Evolutionary conservation across 202 grass and related monocot species (phyloP), one percentile per base, ranked within the genome.

Genomic region (Brachypodium distachyon): DNA sequence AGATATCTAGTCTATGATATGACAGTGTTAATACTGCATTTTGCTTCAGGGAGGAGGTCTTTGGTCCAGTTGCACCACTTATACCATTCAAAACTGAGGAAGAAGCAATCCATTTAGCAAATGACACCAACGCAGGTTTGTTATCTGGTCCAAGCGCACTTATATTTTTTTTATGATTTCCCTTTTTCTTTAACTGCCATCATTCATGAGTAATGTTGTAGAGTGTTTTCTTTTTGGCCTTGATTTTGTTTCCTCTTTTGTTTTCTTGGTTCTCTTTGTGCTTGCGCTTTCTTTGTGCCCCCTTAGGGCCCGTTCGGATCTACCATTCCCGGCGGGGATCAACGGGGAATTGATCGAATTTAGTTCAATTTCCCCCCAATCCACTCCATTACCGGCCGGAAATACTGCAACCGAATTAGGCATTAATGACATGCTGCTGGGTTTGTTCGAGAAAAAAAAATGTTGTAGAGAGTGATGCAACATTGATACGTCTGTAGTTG

Each of bases 11-110:
- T 60, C 57, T 60, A 60, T 60, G 27, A 59, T 61, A 16, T 61
- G 32, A 61, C 8, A 36, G 33, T 29, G 61, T 12, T 44, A 76
- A 63, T 29, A 65, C 31, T 87, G 54, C 66, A 36, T 79, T 86
- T 87, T 74, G 17, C 62, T 78, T 49, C 81, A 99, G 91, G 65
- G 91, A 98, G 84, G 95, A 98, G 85, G 91, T 92, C 28, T 98
- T 98, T 68, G 95, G 95, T 52, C 95, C 91, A 82, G 95, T 98
- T 81, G 91, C 95, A 86, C 89, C 91, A 46, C 91, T 98, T 81
- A 55, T 98, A 66, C 91, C 87, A 56, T 98, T 98, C 87, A 98
- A 92, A 87, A 95, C 95, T 22, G 95, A 95, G 89, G 91, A 95
- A 86, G 91, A 98, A 61, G 91, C 95, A 84, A 87, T 98, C 57